Percentiles rank a stretch among this genome's conserved stretches.
Evolutionary conservation across 257 asterid species (phyloP).

Genomic region (Nicotiana attenuata): DNA sequence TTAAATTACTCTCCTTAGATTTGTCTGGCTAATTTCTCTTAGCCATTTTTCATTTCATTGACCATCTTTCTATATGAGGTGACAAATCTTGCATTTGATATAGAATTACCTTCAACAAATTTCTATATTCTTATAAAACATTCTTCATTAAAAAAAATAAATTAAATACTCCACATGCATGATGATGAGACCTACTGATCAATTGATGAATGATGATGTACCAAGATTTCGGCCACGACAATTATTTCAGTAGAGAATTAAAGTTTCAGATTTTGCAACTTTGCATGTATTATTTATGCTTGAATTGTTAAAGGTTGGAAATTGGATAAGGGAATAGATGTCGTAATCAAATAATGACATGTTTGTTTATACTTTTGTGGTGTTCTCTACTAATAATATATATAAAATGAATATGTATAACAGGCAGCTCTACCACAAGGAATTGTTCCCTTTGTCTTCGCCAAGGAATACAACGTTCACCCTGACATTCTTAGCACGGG

Average conservation of each 20-base stretch:
- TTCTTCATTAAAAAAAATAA: neutral
- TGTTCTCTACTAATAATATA: neutral
- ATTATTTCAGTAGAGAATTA: neutral
- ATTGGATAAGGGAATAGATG: neutral
- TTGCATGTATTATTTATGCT: neutral
- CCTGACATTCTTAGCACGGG: constrained; percentile 45
- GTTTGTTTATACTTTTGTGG: neutral
- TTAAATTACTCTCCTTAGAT: too few species aligned
- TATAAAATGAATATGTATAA: neutral
- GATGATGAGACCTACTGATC: neutral
- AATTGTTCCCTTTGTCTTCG: constrained; percentile 49
- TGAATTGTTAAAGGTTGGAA: neutral
- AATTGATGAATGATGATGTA: neutral
- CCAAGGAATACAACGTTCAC: constrained; percentile 48
- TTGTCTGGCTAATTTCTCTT: too few species aligned
- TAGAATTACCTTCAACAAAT: neutral
- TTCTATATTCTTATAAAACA: neutral
- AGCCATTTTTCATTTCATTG: too few species aligned
- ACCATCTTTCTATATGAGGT: neutral
- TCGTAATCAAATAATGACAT: neutral
- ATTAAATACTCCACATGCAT: neutral
- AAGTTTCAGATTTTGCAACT: neutral
- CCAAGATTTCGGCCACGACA: neutral
- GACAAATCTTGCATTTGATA: neutral
- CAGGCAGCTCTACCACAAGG: constrained; percentile 55